phyloP scores from a whole-genome alignment of 805 yeast species.

The Wickerhamiella alocasiicola region DNA sequence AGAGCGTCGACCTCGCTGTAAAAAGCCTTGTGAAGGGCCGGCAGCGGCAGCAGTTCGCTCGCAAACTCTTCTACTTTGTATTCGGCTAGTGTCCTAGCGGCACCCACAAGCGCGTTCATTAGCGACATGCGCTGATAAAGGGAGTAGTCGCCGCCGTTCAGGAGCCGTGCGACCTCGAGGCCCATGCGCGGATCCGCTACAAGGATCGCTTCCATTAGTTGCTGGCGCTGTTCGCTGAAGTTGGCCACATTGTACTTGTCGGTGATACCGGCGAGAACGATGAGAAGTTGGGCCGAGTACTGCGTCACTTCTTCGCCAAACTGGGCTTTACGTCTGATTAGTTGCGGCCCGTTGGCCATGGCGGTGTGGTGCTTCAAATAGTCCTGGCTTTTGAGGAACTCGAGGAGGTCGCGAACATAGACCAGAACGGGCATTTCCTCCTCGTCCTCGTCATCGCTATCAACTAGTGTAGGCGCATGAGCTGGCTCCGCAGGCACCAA shows the following conservation, averaged over 20 bases:
- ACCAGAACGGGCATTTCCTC: slow-evolving; percentile 39
- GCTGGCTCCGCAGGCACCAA: slow-evolving; percentile 12
- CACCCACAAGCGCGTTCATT: slow-evolving; percentile 53
- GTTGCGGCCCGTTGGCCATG: slow-evolving; percentile 39
- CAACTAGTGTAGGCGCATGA: slow-evolving; percentile 17
- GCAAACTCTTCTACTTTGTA: slow-evolving; percentile 27
- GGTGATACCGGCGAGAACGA: slow-evolving; percentile 39
- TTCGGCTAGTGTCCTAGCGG: slow-evolving; percentile 64
- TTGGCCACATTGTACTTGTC: slow-evolving; percentile 44
- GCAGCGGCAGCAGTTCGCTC: slow-evolving; percentile 34
- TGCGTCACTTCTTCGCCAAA: slow-evolving; percentile 50
- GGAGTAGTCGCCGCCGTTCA: slow-evolving; percentile 65
- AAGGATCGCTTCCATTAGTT: slow-evolving; percentile 51
- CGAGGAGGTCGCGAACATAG: slow-evolving; percentile 60
- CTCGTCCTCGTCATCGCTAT: slow-evolving; percentile 24
- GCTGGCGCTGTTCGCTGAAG: slow-evolving; percentile 56
- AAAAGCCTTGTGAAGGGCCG: slow-evolving; percentile 35
- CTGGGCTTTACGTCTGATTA: slow-evolving; percentile 51
- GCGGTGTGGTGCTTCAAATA: slow-evolving; percentile 43
- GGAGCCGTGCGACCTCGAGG: slow-evolving; percentile 30
- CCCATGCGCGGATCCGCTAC: slow-evolving; percentile 41
- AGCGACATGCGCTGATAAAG: slow-evolving; percentile 64
- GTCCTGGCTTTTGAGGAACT: slow-evolving; percentile 36
- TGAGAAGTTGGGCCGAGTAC: slow-evolving; percentile 43
- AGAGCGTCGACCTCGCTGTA: slow-evolving; percentile 18